A percentile compares a stretch with the other conserved stretches of the same genome.
Conservation (phyloP, 768 basidiomycete genomes). For the Multifurca ochricompacta region DNA sequence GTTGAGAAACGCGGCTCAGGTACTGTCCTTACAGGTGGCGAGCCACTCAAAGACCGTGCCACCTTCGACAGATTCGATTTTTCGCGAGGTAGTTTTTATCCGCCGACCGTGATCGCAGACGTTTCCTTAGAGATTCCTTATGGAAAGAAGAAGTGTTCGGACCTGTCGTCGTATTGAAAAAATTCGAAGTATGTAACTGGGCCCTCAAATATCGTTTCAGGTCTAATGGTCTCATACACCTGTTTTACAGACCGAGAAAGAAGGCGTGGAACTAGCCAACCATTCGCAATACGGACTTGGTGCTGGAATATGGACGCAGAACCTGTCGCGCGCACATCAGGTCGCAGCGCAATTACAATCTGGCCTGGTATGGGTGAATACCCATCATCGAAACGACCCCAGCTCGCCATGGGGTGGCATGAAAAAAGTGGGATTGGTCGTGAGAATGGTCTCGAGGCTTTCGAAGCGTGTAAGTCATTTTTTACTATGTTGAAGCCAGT, state of each 20-base stretch:
- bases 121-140: constrained; percentile 51
- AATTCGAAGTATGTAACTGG: constrained; percentile 35
- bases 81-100: constrained; percentile 64
- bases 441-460: constrained; percentile 80
- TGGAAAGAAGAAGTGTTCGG: constrained; percentile 86
- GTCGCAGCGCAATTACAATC: constrained; percentile 61
- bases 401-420: constrained; percentile 89
- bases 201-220: neutral
- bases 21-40: constrained; percentile 53
- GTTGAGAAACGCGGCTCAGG: constrained; percentile 39
- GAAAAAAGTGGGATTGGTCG: constrained; percentile 84
- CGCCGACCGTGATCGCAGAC: constrained; percentile 67
- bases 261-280: constrained; percentile 66
- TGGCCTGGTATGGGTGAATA: constrained; percentile 84
- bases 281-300: constrained; percentile 74
- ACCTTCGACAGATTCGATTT: constrained; percentile 66
- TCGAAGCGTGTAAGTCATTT: constrained; percentile 67
- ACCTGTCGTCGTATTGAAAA: constrained; percentile 67
- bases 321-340: constrained; percentile 69
- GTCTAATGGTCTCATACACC: neutral
- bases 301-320: constrained; percentile 71
- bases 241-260: constrained; percentile 42
- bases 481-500: neutral
- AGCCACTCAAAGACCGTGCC: constrained; percentile 54
- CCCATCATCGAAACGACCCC: constrained; percentile 84